Conservation (phyloP, 2,329 filamentous ascomycete genomes). For the Sporothrix humicola region DNA sequence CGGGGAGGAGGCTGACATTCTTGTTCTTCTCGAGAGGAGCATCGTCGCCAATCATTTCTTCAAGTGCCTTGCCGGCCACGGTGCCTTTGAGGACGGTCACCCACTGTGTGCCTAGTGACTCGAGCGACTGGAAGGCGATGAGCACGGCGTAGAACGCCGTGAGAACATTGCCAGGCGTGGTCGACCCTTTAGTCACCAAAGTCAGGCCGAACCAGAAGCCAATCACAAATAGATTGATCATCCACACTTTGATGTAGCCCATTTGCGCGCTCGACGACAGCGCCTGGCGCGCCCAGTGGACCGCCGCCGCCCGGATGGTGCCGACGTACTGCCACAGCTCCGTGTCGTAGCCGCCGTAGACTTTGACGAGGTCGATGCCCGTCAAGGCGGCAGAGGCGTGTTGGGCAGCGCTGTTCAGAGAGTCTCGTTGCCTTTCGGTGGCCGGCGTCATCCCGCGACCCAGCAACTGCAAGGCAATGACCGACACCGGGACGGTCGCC, state of each 20-base stretch:
- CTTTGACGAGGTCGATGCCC: constrained; percentile 85
- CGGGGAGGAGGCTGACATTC: constrained; percentile 37
- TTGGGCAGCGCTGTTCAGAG: constrained; percentile 74
- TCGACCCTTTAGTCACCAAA: constrained; percentile 65
- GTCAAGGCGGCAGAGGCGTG: constrained; percentile 70
- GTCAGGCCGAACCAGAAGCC: constrained; percentile 87
- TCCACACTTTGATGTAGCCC: constrained; percentile 74
- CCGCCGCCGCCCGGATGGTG: constrained; percentile 41
- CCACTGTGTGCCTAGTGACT: constrained; percentile 76
- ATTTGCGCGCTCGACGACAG: constrained; percentile 61
- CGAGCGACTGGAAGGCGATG: constrained; percentile 75
- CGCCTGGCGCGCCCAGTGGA: constrained; percentile 70
- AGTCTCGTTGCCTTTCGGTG: constrained; percentile 70
- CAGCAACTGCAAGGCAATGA: constrained; percentile 63
- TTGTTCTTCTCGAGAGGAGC: too few relatives aligned
- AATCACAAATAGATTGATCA: constrained; percentile 78
- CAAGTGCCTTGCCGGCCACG: constrained; percentile 69
- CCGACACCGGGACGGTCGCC: constrained; percentile 71
- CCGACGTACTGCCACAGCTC: constrained; percentile 70
- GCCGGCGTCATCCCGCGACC: constrained; percentile 66
- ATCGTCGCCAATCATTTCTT: constrained; percentile 27
- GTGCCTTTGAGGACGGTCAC: constrained; percentile 80
- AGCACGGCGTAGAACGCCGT: constrained; percentile 87
- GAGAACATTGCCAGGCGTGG: constrained; percentile 70
- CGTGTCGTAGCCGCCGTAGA: constrained; percentile 74